Conservation (phyloP, 495 filamentous ascomycete species). For the Bathelium albidoporum region DNA sequence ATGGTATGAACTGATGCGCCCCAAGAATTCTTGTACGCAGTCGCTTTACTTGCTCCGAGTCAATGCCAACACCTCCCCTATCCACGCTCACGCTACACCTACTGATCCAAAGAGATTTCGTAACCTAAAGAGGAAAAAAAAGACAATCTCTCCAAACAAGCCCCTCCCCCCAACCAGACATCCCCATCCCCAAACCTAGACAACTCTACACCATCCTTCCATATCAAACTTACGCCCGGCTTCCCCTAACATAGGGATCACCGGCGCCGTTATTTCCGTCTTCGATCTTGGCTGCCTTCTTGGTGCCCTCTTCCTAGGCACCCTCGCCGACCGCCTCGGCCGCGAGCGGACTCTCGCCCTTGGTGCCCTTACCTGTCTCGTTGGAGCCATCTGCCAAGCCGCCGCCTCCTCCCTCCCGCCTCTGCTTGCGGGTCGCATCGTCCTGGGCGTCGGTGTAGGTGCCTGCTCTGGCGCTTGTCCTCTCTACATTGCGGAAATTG, state of each 20-base stretch:
- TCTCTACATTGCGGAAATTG: conserved; percentile 6
- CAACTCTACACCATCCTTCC: too few species aligned
- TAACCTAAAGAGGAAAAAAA: not conserved
- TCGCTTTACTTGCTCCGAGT: not conserved
- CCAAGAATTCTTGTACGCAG: not conserved
- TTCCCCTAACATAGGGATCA: not conserved
- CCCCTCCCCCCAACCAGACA: not conserved
- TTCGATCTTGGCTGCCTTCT: not conserved
- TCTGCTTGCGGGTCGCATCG: conserved; percentile 6
- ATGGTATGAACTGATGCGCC: not conserved
- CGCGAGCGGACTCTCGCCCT: conserved; percentile 5
- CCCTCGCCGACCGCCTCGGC: conserved; percentile 5
- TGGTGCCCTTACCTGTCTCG: not conserved
- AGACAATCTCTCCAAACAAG: too few species aligned
- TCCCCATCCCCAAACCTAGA: too few species aligned
- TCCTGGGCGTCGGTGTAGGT: conserved; percentile 4
- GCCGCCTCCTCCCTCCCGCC: not conserved
- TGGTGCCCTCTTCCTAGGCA: not conserved
- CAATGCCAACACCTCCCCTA: not conserved
- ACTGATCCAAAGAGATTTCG: too few species aligned
- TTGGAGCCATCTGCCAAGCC: conserved; percentile 9
- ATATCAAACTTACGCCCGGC: not conserved
- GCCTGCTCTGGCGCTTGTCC: not conserved
- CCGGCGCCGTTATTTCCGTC: not conserved
- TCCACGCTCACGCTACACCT: too few species aligned